Evolutionary conservation across 2,329 filamentous ascomycete genomes (phyloP), one percentile per base, ranked within the genome.

Genomic region (Hansfordia pulvinata): DNA sequence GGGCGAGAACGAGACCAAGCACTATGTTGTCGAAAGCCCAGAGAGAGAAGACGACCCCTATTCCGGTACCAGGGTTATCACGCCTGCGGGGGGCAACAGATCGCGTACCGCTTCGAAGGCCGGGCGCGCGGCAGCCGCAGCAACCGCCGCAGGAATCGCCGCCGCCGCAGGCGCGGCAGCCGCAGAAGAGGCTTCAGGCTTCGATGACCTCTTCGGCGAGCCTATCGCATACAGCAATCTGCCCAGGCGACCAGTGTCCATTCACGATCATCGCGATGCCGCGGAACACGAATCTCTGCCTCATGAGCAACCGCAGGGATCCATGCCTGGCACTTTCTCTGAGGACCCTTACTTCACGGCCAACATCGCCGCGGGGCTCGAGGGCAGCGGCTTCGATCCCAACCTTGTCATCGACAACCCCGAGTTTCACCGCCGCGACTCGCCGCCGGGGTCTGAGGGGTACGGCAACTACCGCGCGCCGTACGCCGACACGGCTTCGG

Each of bases 261-360:
- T n/a, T n/a, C n/a, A n/a, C n/a, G n/a, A n/a, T n/a, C n/a, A n/a
- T n/a, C n/a, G n/a, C n/a, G n/a, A n/a, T n/a, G n/a, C n/a, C n/a
- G n/a, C n/a, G n/a, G n/a, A n/a, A n/a, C n/a, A n/a, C n/a, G n/a
- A n/a, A n/a, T n/a, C n/a, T n/a, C n/a, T n/a, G n/a, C n/a, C n/a
- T n/a, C n/a, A n/a, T n/a, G n/a, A n/a, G n/a, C n/a, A n/a, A n/a
- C n/a, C n/a, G n/a, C n/a, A n/a, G n/a, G 73, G 75, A 4, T 61
- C 68, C 30, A 68, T 77, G 47, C 74, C 76, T 14, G 77, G 76
- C 12, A 54, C 64, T 8, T 85, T 79, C 40, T 67, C 56, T 2
- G 66, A 76, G 30, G 78, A 83, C 37, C 52, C 77, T 7, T 72
- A 73, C 27, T 83, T 84, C 37, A 70, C 74, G 6, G 78, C 77